A percentile compares a stretch with the other conserved stretches of the same genome.
Conservation (phyloP, 345 rosid species). For the Nasturtium officinale region DNA sequence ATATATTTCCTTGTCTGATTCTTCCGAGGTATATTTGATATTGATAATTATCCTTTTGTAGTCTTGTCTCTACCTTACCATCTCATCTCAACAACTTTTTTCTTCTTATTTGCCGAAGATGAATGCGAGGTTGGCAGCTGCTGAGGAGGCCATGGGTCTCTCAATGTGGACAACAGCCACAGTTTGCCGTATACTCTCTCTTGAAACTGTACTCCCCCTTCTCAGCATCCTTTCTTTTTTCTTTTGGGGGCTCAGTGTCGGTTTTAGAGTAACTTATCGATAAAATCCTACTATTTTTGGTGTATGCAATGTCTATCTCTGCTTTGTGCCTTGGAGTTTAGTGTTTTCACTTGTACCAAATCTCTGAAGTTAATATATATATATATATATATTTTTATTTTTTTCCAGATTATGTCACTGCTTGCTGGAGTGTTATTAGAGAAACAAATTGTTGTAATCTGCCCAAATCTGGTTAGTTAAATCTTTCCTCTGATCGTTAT, state of each 20-base stretch:
- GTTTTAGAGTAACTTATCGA: constrained; percentile 7
- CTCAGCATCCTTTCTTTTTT: constrained; percentile 23
- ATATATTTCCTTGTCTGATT: constrained; percentile 51
- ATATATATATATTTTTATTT: neutral
- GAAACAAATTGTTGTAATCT: constrained; percentile 78
- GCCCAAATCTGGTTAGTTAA: constrained; percentile 88
- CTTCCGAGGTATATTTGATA: constrained; percentile 64
- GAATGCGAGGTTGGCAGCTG: constrained; percentile 69
- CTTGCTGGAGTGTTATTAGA: constrained; percentile 86
- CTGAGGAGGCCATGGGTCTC: constrained; percentile 90
- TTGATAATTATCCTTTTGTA: constrained; percentile 15
- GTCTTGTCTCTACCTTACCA: constrained; percentile 13
- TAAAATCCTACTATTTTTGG: neutral
- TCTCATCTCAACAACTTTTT: constrained; percentile 34
- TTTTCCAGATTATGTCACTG: constrained; percentile 73
- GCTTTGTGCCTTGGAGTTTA: constrained; percentile 36
- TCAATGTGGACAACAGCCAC: constrained; percentile 98
- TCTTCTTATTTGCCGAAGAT: constrained; percentile 52
- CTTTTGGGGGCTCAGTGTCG: constrained; percentile 15
- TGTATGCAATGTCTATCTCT: constrained; percentile 20
- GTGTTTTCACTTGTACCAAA: constrained; percentile 12
- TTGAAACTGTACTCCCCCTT: constrained; percentile 75
- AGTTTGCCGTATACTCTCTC: constrained; percentile 87
- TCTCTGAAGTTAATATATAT: constrained; percentile 13
- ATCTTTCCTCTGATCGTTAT: constrained; percentile 2